Evolutionary conservation across 768 basidiomycete genomes (phyloP), one percentile per base, ranked within the genome.

Genomic region (Tylopilus sp.): DNA sequence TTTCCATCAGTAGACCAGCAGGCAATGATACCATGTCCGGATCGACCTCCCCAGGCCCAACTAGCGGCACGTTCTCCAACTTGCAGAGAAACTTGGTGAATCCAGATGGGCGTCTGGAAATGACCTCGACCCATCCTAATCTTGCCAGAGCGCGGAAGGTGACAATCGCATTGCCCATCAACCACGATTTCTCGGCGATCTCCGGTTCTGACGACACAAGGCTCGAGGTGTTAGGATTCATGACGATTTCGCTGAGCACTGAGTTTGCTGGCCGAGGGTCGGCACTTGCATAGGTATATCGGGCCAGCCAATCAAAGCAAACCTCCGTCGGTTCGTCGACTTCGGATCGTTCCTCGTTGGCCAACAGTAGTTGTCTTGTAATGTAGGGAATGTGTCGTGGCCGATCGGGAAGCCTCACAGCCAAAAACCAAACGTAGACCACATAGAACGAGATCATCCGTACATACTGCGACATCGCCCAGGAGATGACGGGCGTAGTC

Each of bases 271-370:
- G 92, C 15, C 89, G 82, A 1, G 95, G 95, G 64, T 97, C 94
- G 15, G 93, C 92, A 61, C 88, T 93, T 13, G 86, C 92, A 61
- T 95, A 98, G 0, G 95, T 88, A 65, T 97, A 97, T 17, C 97
- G 79, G 10, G 92, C 88, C 17, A 99, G 77, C 93, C 95, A 98
- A 67, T 99, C 97, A 63, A 98, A 95, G 69, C 92, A 95, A 31
- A 98, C 95, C 64, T 98, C 92, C 0, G 94, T 91, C 23, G 87
- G 85, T 53, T 90, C 91, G 66, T 98, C 97, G 6, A 95, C 74
- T 36, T 80, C 77, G 2, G 73, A 71, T 47, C 79, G 81, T 13
- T 80, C 85, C 53, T 89, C 87, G 69, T 93, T 93, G 13, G 92
- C 93, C 22, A 93, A 75, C 9, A 95, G 74, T 1, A 99, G 79